phyloP scores from a whole-genome alignment of 495 filamentous ascomycete genomes.

The Sporormia fimetaria region DNA sequence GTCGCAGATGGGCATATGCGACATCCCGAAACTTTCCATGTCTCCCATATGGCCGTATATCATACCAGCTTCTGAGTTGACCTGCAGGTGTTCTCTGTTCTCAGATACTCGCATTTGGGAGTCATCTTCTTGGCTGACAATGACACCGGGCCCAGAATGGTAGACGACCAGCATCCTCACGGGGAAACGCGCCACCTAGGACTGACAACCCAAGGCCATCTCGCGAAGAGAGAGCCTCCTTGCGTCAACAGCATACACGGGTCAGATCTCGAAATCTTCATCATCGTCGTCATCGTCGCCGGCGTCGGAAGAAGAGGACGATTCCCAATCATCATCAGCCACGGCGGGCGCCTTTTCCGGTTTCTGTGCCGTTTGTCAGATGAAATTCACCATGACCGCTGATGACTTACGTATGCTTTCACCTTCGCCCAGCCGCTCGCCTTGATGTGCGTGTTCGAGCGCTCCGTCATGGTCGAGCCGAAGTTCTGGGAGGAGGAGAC shows the following conservation, averaged over 20 bases:
- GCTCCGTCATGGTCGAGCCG: slow-evolving; percentile 1
- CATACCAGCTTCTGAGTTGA: too few species aligned
- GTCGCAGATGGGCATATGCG: too few species aligned
- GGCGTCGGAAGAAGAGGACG: slow-evolving; percentile 6
- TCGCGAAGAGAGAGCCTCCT: background rate
- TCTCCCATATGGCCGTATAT: too few species aligned
- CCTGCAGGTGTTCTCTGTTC: too few species aligned
- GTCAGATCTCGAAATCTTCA: slow-evolving; percentile 10
- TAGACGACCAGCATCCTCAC: too few species aligned
- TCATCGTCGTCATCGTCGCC: slow-evolving; percentile 13
- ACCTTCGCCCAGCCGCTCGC: slow-evolving; percentile 15
- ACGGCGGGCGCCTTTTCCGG: background rate
- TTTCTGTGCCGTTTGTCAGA: slow-evolving; percentile 8
- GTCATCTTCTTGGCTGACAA: too few species aligned
- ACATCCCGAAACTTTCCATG: too few species aligned
- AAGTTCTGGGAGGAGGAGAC: background rate
- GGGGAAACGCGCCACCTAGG: too few species aligned
- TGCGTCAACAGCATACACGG: too few species aligned
- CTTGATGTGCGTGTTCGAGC: background rate
- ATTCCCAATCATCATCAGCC: slow-evolving; percentile 15
- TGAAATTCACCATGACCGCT: background rate
- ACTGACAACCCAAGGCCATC: too few species aligned
- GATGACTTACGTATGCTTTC: slow-evolving; percentile 15
- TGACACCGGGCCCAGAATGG: too few species aligned
- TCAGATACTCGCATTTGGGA: too few species aligned